Base-by-base conservation (phyloP, 768 basidiomycete species). In the Lactifluus pinguis region DNA sequence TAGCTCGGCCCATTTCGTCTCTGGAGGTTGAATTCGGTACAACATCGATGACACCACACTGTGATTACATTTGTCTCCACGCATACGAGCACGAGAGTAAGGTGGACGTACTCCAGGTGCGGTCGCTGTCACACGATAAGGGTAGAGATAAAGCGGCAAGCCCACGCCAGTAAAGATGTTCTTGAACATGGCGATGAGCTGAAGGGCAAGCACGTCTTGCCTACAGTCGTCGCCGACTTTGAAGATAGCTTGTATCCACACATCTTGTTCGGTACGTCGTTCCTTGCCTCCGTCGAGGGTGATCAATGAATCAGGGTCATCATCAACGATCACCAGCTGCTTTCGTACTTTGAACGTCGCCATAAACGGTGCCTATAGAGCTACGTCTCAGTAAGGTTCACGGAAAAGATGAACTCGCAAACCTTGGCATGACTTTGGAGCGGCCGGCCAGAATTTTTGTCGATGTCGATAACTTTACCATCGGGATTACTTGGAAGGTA, bases 181-280 rank as follows among this genome's bases (percentile, higher is more conserved):
- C 75, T 98, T 98, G 82, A 98, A 98, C 94, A 98, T 98, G 6
- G 97, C 97, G 63, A 99, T 98, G 62, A 98, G 76, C 69, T 99
- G 97, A 51, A 99, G 76, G 0, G 97, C 97, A 49, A 99, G 81
- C n/a, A 98, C 87, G 68, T 99, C 97, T 72, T 99, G 97, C 47
- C 97, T 84, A 72, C 97, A 99, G 70, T 99, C 97, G 70, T 99
- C 97, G 57, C 97, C 97, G 60, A 99, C 97, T 78, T 99, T 99
- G 85, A 99, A 99, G 64, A 99, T 99, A 1, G 97, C 97, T 65
- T 92, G 87, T 62, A 95, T 92, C 95, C 92, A 98, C 49, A 95
- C 86, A 63, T 98, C 80, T 49, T 72, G 66, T 17, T 66, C 65
- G 6, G 77, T 76, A 32, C 73, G 80, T 48, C 74, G 84, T 68